Evolutionary conservation across 2,329 filamentous ascomycete species (phyloP).

Genomic region (Chaetomium sp.): DNA sequence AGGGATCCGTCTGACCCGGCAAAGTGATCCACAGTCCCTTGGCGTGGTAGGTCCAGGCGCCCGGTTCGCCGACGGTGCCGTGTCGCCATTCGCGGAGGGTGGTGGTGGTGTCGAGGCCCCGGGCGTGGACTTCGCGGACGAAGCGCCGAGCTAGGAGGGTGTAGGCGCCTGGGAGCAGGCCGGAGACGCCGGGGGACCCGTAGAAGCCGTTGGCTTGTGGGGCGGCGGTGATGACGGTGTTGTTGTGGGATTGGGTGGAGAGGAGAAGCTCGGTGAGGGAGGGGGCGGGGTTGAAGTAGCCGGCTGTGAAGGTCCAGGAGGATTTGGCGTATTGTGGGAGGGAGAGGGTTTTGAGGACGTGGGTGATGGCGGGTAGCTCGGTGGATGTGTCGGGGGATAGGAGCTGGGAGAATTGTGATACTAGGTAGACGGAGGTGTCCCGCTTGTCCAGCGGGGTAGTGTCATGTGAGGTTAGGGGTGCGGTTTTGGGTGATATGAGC

Average conservation of each 20-base stretch:
- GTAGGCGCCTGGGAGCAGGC: constrained; percentile 86
- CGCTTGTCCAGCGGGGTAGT: constrained; percentile 26
- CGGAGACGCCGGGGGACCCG: constrained; percentile 77
- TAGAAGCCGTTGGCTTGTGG: constrained; percentile 96
- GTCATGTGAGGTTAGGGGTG: constrained; percentile 17
- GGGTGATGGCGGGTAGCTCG: constrained; percentile 75
- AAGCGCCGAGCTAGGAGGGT: constrained; percentile 82
- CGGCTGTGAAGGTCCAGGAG: constrained; percentile 93
- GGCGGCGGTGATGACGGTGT: constrained; percentile 85
- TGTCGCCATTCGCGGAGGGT: constrained; percentile 79
- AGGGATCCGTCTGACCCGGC: constrained; percentile 57
- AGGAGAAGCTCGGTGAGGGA: constrained; percentile 75
- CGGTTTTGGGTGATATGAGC: constrained; percentile 52
- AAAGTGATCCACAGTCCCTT: constrained; percentile 91
- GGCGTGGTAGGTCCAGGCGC: constrained; percentile 95
- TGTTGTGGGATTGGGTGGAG: constrained; percentile 59
- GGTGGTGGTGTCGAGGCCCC: constrained; percentile 50
- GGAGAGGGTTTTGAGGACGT: constrained; percentile 64
- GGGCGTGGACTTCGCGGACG: constrained; percentile 50
- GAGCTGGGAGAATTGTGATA: constrained; percentile 82
- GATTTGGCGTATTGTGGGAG: constrained; percentile 57
- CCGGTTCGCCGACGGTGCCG: constrained; percentile 72
- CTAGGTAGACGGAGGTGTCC: constrained; percentile 74
- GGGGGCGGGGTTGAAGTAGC: constrained; percentile 96
- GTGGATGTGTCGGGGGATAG: constrained; percentile 75